Evolutionary conservation across 306 rosid species (phyloP).

Genomic region (Fagus sylvatica): DNA sequence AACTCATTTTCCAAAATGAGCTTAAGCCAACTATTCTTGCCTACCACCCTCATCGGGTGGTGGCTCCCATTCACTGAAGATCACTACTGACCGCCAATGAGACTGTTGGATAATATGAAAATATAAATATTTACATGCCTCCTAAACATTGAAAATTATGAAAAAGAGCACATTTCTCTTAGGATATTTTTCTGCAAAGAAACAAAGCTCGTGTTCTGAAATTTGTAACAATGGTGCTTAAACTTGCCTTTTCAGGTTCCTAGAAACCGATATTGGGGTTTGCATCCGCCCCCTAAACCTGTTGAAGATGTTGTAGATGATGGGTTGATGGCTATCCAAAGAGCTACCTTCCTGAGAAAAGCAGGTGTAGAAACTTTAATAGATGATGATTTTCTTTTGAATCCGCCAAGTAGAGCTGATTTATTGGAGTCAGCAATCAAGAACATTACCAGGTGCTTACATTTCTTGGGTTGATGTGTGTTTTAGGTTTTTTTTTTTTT

Average conservation of each 20-base stretch:
- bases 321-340: conserved; percentile 85
- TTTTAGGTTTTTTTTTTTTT: background rate
- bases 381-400: conserved; percentile 65
- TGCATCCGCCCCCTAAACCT: conserved; percentile 99
- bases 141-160: background rate
- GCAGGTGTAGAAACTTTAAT: conserved; percentile 93
- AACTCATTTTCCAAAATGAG: background rate
- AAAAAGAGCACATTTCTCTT: background rate
- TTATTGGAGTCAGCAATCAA: conserved; percentile 88
- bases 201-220: conserved; percentile 20
- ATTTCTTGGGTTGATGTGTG: conserved; percentile 21
- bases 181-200: background rate
- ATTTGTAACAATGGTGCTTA: conserved; percentile 40
- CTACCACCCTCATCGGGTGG: background rate
- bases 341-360: conserved; percentile 88
- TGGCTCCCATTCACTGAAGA: background rate
- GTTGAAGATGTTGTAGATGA: conserved; percentile 96
- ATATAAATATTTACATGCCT: too few relatives aligned
- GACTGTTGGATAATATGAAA: background rate
- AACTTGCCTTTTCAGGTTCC: conserved; percentile 77
- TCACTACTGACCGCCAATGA: background rate
- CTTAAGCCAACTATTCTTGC: background rate
- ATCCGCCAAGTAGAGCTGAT: conserved; percentile 81
- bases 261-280: conserved; percentile 95
- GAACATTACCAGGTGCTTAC: conserved; percentile 71